Base-by-base conservation (phyloP, 2,329 filamentous ascomycete genomes). In the Sarocladiaceae sp. region DNA sequence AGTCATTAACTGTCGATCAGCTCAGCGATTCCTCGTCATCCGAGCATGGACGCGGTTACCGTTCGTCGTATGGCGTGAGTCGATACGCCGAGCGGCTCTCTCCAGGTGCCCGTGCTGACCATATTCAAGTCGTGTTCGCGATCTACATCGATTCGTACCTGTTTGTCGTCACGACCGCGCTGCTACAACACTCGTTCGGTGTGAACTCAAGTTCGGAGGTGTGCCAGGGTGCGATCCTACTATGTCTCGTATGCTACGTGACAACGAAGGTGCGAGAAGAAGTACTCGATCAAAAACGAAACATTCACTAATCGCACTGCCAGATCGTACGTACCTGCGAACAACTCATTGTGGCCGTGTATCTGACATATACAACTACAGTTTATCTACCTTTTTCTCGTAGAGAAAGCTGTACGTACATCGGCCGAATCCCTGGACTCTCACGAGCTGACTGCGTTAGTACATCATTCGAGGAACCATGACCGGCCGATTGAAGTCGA, bases 241-340 rank as follows among this genome's bases (percentile, higher is more conserved):
- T 86, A 1, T 86, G 83, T 60, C 69, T 86, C 2, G 66, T 76
- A 5, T 85, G 77, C 57, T 86, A 86, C 59, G 72, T 86, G 50
- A 80, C 79, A 2, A 83, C 82, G 2, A 86, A 87, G 68, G 77
- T 84, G n/a, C n/a, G n/a, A n/a, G n/a, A n/a, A n/a, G n/a, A n/a
- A n/a, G n/a, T n/a, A n/a, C n/a, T n/a, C n/a, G n/a, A n/a, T n/a
- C n/a, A n/a, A n/a, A n/a, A n/a, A n/a, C n/a, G n/a, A n/a, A n/a
- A n/a, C n/a, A n/a, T n/a, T n/a, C n/a, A n/a, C n/a, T n/a, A n/a
- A n/a, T n/a, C n/a, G n/a, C n/a, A n/a, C n/a, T 33, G 29, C 8
- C 44, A 48, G 44, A 48, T 48, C 33, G 44, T 48, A 20, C 11
- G 44, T 48, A 31, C 26, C 25, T 5, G n/a, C 12, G 40, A 46